Evolutionary conservation across 2,329 filamentous ascomycete genomes (phyloP).

Genomic region (Dendryphion nanum): DNA sequence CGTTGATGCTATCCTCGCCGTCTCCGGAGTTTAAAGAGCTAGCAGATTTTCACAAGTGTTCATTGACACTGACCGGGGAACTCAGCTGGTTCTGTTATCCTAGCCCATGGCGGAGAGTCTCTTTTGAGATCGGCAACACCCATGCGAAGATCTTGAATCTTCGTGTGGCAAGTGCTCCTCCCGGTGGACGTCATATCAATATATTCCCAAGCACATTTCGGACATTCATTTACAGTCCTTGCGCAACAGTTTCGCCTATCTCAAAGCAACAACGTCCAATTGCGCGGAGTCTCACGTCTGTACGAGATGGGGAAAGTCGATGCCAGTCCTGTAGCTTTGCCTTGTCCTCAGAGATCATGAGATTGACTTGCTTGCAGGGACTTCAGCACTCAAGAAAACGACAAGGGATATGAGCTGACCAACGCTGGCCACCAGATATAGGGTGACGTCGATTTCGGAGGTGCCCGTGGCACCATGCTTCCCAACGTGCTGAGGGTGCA

Average conservation of each 20-base stretch:
- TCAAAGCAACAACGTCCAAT: conserved; percentile 73
- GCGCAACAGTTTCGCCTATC: conserved; percentile 62
- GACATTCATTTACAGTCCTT: conserved; percentile 62
- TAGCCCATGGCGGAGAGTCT: too few species aligned
- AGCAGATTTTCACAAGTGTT: too few species aligned
- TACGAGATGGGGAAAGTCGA: conserved; percentile 76
- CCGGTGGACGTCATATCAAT: conserved; percentile 69
- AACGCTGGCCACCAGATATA: conserved; percentile 38
- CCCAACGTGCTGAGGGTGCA: conserved; percentile 62
- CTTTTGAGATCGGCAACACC: too few species aligned
- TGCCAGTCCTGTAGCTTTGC: conserved; percentile 69
- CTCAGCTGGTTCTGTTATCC: too few species aligned
- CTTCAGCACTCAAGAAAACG: conserved; percentile 60
- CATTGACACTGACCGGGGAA: too few species aligned
- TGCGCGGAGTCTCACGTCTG: conserved; percentile 71
- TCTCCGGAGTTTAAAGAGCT: too few species aligned
- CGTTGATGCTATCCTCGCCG: too few species aligned
- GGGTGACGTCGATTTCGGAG: conserved; percentile 22
- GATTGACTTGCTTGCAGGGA: conserved; percentile 64
- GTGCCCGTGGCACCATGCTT: conserved; percentile 56
- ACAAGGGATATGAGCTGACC: conserved; percentile 37
- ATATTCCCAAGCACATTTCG: conserved; percentile 70
- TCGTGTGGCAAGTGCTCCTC: too few species aligned
- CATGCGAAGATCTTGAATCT: too few species aligned
- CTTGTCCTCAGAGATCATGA: conserved; percentile 58